A percentile compares a stretch with the other conserved stretches of the same genome.
Conservation (phyloP, 441 rosid species). For the Syzygium malaccense region DNA sequence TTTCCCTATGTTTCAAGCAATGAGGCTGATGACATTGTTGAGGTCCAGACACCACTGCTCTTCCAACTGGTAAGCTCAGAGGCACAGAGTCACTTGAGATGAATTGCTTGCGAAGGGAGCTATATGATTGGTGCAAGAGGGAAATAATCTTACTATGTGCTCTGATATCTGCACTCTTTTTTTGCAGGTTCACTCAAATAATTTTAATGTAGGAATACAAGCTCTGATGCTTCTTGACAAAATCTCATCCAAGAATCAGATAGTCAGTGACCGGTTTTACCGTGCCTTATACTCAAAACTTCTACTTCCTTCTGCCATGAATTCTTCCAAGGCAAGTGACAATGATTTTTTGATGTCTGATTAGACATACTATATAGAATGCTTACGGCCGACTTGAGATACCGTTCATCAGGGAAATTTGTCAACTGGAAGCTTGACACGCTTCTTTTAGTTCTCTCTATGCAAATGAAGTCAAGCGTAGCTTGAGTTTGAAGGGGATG, state of each 20-base stretch:
- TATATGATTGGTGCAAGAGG: neutral
- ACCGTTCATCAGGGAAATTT: neutral
- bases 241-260: constrained; percentile 91
- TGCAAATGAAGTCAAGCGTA: neutral
- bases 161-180: neutral
- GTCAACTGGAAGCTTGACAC: neutral
- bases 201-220: constrained; percentile 95
- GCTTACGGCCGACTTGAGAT: neutral
- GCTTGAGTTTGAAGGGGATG: neutral
- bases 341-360: neutral
- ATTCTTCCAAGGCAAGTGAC: constrained; percentile 86
- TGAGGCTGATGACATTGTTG: constrained; percentile 87
- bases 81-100: neutral
- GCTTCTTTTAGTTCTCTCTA: neutral
- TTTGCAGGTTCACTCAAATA: constrained; percentile 85
- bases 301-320: constrained; percentile 84
- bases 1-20: constrained; percentile 88
- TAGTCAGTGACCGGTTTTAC: constrained; percentile 91
- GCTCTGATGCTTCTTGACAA: constrained; percentile 96
- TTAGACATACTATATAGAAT: neutral
- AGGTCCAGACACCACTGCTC: constrained; percentile 82
- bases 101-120: neutral
- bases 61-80: constrained; percentile 63
- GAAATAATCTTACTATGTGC: neutral
- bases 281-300: constrained; percentile 94